Evolutionary conservation across 257 asterid species (phyloP).

Genomic region (Nicotiana tomentosiformis): DNA sequence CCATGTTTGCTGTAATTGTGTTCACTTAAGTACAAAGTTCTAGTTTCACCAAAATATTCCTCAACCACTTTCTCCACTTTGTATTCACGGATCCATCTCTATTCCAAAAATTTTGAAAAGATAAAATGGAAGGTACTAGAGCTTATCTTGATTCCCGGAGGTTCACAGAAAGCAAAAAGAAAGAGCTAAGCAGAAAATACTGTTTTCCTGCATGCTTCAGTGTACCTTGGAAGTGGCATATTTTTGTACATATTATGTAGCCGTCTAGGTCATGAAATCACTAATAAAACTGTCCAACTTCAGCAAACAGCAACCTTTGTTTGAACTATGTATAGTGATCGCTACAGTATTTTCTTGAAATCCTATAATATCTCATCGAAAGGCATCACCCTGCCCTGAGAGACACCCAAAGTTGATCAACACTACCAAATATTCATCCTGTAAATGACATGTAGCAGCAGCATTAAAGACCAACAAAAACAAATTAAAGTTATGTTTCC

Average conservation of each 20-base stretch:
- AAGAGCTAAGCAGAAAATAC: too few species aligned
- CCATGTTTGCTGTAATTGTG: too few species aligned
- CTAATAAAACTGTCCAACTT: background rate
- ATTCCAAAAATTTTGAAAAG: too few species aligned
- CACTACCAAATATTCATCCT: conserved; percentile 97
- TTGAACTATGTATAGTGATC: conserved; percentile 23
- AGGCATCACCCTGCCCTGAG: conserved; percentile 66
- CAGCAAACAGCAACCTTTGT: background rate
- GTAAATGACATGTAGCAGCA: conserved; percentile 14
- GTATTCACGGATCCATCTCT: too few species aligned
- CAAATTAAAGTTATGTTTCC: background rate
- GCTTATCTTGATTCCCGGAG: too few species aligned
- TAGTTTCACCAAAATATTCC: too few species aligned
- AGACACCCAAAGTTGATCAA: conserved; percentile 91
- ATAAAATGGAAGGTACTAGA: too few species aligned
- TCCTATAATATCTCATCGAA: conserved; percentile 35
- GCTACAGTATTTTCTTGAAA: conserved; percentile 66
- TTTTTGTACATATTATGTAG: background rate
- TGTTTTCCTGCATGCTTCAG: too few species aligned
- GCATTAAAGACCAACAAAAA: conserved; percentile 6
- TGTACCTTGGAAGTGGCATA: background rate
- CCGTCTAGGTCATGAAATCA: background rate
- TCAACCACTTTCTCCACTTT: too few species aligned
- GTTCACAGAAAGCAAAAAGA: too few species aligned
- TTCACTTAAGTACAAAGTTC: too few species aligned